Base-by-base conservation (phyloP, 768 basidiomycete species). In the Leccinum aurantiacum region DNA sequence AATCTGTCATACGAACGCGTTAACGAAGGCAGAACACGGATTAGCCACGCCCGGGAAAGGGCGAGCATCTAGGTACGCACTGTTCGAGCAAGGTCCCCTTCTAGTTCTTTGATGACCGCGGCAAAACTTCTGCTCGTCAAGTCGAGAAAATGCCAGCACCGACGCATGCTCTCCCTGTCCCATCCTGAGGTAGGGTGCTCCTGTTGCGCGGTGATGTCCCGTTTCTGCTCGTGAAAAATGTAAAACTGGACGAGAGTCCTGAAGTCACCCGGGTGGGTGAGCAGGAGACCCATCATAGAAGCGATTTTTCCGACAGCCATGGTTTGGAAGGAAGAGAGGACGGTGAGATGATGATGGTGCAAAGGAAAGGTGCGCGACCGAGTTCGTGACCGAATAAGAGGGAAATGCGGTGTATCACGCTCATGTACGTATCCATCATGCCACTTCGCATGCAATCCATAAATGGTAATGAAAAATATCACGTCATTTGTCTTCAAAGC, bases 21-120 rank as follows among this genome's bases (percentile, higher is more conserved):
- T 4, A 64, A 53, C n/a, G 17, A 29, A 29, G 3, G 19, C 9
- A 44, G 9, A 4, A 38, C 11, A 33, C 6, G 27, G n/a, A 47
- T 22, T 13, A 47, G 37, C 19, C 10, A 38, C 33, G 25, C 14
- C 6, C 5, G 6, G 14, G n/a, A 19, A 37, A 14, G 19, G 47
- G 13, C 33, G 56, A 60, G 41, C 58, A 54, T 9, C 15, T 11
- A 3, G 29, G 44, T 14, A 85, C 93, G 76, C 71, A 97, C 95
- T 46, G 89, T 90, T 62, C 96, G 79, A 4, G 95, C 95, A 62
- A 99, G 77, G 71, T 98, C 96, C 1, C 95, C 96, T 31, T 99
- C 95, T 4, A 98, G 78, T 75, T 97, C 92, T 75, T 96, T 98
- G 69, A 98, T 93, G 62, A 99, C 96, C 1, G 90, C 86, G 0